Evolutionary conservation across 2,329 filamentous ascomycete genomes (phyloP).

Genomic region (Exophiala viscosa): DNA sequence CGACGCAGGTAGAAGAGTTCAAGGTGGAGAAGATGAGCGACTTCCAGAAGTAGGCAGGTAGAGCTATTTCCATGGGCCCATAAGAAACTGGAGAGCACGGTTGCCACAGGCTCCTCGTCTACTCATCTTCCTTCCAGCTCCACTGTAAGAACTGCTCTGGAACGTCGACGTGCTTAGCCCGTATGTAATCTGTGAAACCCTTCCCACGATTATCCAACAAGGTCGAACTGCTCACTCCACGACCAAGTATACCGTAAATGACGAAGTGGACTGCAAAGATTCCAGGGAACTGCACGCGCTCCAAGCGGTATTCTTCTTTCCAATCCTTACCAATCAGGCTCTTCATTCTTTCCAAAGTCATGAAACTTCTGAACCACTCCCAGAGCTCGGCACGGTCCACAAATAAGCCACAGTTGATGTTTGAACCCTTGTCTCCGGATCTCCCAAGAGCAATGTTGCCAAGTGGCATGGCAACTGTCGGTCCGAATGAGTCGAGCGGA

Average conservation of each 20-base stretch:
- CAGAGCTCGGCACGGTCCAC: conserved; percentile 42
- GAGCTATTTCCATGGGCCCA: too few species aligned
- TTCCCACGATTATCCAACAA: conserved; percentile 11
- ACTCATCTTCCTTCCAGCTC: too few species aligned
- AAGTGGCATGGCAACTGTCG: conserved; percentile 30
- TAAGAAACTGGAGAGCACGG: too few species aligned
- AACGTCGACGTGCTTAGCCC: conserved; percentile 2
- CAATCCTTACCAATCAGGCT: conserved; percentile 13
- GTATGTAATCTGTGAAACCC: conserved; percentile 4
- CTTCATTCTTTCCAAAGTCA: conserved; percentile 11
- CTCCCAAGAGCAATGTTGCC: conserved; percentile 37
- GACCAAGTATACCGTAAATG: conserved; percentile 7
- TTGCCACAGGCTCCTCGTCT: too few species aligned
- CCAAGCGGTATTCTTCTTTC: conserved; percentile 1
- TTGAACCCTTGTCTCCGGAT: conserved; percentile 43
- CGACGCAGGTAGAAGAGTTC: conserved; percentile 6
- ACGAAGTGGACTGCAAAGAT: conserved; percentile 14
- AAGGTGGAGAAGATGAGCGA: conserved; percentile 9
- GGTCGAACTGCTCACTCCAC: background rate
- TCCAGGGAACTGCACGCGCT: conserved; percentile 14
- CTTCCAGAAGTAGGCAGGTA: conserved; percentile 4
- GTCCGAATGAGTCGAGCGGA: conserved; percentile 27
- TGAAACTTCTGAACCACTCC: conserved; percentile 36
- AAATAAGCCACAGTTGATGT: conserved; percentile 48
- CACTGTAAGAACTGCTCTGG: conserved; percentile 8